These are phyloP conservation scores for Syzygium jambos DNA, from an alignment of 345 rosid species.

Conservation along the genomic window DNA sequence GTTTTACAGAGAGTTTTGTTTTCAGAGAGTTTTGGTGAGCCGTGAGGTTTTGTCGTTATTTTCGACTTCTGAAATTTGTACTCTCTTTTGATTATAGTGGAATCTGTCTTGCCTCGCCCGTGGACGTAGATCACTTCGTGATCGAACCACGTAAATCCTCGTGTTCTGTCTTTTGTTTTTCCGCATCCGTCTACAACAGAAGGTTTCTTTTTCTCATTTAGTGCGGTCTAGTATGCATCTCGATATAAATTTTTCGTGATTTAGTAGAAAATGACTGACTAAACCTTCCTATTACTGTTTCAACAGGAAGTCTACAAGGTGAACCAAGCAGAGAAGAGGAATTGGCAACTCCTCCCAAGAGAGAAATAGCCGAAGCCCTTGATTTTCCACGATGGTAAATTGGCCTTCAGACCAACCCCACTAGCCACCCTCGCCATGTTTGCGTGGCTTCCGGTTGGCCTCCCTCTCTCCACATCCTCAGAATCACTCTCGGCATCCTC, in stretches of 20 bases:
- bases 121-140: too few species aligned
- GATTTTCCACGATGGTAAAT: conserved; percentile 88
- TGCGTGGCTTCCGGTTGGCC: conserved; percentile 68
- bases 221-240: conserved; percentile 20
- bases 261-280: background rate
- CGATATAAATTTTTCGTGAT: background rate
- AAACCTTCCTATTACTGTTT: background rate
- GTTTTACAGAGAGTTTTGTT: too few species aligned
- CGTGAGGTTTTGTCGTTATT: too few species aligned
- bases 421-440: conserved; percentile 60
- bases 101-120: too few species aligned
- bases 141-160: too few species aligned
- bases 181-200: too few species aligned
- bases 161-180: too few species aligned
- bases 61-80: too few species aligned
- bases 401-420: conserved; percentile 88
- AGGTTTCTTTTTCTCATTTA: background rate
- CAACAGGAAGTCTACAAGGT: conserved; percentile 64
- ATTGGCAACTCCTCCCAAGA: conserved; percentile 32
- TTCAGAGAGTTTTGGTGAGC: too few species aligned
- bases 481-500: conserved; percentile 47
- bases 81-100: too few species aligned
- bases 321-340: conserved; percentile 22
- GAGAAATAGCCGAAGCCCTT: conserved; percentile 82
- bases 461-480: conserved; percentile 44